A percentile compares a stretch with the other conserved stretches of the same genome.
phyloP scores from a whole-genome alignment of 192 early-diverging fungal genomes.

The Geranomyces variabilis region DNA sequence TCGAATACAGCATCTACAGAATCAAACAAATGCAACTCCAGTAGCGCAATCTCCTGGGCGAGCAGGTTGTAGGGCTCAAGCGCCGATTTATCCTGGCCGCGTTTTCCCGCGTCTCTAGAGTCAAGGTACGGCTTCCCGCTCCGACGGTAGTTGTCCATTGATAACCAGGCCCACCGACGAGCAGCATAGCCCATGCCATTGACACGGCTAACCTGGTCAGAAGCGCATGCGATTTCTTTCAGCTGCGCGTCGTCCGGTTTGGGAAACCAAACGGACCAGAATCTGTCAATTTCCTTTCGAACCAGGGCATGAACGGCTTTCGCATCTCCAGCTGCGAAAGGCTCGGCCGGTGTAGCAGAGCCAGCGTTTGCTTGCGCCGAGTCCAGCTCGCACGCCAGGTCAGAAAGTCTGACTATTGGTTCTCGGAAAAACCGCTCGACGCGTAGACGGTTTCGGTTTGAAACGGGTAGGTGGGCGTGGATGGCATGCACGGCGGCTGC shows the following conservation, averaged over 20 bases:
- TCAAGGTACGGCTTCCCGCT: constrained; percentile 1
- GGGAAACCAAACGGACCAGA: constrained; percentile 39
- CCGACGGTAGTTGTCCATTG: constrained; percentile 17
- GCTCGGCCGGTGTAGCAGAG: not conserved
- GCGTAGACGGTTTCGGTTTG: constrained; percentile 50
- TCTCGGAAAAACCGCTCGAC: constrained; percentile 43
- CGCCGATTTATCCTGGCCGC: not conserved
- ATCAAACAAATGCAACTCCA: constrained; percentile 1
- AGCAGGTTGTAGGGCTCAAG: constrained; percentile 6
- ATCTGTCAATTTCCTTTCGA: constrained; percentile 15
- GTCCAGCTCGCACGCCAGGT: not conserved
- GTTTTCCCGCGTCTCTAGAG: not conserved
- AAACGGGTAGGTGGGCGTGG: constrained; percentile 41
- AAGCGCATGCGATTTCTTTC: constrained; percentile 16
- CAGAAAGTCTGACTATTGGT: constrained; percentile 23
- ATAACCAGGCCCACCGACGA: constrained; percentile 36
- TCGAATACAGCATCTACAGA: not conserved
- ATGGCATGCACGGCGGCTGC: constrained; percentile 44
- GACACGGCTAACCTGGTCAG: constrained; percentile 31
- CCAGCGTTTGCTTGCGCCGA: constrained; percentile 1
- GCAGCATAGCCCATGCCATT: constrained; percentile 28
- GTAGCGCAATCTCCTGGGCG: not conserved
- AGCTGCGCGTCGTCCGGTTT: constrained; percentile 24
- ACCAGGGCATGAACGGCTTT: constrained; percentile 19
- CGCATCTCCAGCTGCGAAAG: not conserved